A percentile compares a stretch with the other conserved stretches of the same genome.
Evolutionary conservation across 2,329 filamentous ascomycete genomes (phyloP).

Genomic region (Mollisia scopiformis): DNA sequence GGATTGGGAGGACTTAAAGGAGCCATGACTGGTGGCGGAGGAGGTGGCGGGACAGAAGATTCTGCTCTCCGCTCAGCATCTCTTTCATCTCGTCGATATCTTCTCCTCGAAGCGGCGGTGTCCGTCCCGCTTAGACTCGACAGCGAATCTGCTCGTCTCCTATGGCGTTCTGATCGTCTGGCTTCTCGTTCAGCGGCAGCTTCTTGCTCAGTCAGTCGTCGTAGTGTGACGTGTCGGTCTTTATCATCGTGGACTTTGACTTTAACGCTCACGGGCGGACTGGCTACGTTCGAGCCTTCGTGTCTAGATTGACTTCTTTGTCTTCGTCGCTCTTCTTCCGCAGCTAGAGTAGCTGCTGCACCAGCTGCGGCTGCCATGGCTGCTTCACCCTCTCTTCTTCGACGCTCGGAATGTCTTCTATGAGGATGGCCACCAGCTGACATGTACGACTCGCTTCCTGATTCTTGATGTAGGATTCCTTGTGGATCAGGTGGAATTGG

Average conservation of each 20-base stretch:
- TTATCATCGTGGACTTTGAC: constrained; percentile 63
- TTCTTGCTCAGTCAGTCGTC: constrained; percentile 64
- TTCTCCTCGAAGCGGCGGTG: constrained; percentile 46
- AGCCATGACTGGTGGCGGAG: constrained; percentile 35
- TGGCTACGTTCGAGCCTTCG: constrained; percentile 38
- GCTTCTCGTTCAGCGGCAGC: constrained; percentile 44
- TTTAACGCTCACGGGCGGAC: constrained; percentile 58
- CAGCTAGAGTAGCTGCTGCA: constrained; percentile 51
- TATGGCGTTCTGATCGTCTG: constrained; percentile 38
- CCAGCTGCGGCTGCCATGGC: constrained; percentile 50
- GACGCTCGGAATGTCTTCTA: constrained; percentile 49
- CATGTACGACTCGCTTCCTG: constrained; percentile 47
- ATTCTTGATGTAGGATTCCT: constrained; percentile 45
- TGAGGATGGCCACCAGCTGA: constrained; percentile 46
- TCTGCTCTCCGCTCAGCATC: constrained; percentile 42
- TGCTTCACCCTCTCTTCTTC: constrained; percentile 46
- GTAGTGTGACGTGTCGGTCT: constrained; percentile 62
- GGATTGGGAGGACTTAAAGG: constrained; percentile 59
- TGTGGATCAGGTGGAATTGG: constrained; percentile 56
- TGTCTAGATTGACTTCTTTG: constrained; percentile 24
- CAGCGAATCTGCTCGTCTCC: constrained; percentile 51
- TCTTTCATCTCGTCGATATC: constrained; percentile 59
- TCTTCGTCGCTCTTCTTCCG: constrained; percentile 46
- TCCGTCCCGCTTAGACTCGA: constrained; percentile 62
- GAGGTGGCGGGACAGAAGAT: constrained; percentile 10